These are phyloP conservation scores for Ogataea chonburiensis DNA, from an alignment of 805 yeast species.

Conservation along the genomic window DNA sequence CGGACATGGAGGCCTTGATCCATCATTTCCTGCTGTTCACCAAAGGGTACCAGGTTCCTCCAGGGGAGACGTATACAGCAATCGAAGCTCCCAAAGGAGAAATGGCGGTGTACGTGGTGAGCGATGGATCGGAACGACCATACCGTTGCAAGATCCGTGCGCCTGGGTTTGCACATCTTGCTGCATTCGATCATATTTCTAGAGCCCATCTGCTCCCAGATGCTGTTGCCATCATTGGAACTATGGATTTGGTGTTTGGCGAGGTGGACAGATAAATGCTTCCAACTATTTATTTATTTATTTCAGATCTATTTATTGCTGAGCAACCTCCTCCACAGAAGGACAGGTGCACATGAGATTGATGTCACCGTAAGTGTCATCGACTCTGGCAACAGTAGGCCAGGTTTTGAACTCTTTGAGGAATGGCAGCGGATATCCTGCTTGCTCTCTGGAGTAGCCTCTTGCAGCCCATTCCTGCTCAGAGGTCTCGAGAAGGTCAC, in stretches of 20 bases:
- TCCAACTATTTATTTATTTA: constrained; percentile 7
- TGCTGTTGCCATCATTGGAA: constrained; percentile 91
- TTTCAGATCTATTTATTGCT: constrained; percentile 9
- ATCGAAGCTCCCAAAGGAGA: constrained; percentile 96
- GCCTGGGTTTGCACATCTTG: constrained; percentile 91
- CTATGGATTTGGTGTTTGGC: constrained; percentile 93
- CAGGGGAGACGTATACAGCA: constrained; percentile 87
- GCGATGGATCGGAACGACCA: constrained; percentile 88
- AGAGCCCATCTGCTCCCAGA: constrained; percentile 88
- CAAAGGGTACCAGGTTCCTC: constrained; percentile 86
- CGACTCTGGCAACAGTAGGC: constrained; percentile 93
- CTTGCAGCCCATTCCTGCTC: constrained; percentile 75
- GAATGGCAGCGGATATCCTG: constrained; percentile 86
- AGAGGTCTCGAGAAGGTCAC: constrained; percentile 63
- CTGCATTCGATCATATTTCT: constrained; percentile 82
- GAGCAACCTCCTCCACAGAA: constrained; percentile 70
- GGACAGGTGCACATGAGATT: constrained; percentile 94
- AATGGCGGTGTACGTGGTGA: constrained; percentile 86
- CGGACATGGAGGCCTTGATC: constrained; percentile 88
- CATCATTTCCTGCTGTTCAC: constrained; percentile 87
- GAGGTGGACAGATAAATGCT: constrained; percentile 77
- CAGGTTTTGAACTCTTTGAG: constrained; percentile 79
- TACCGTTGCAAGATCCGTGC: constrained; percentile 91
- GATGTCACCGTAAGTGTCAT: constrained; percentile 93
- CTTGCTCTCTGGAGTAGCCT: constrained; percentile 89